Conservation (phyloP, 257 asterid genomes). For the Solanum corneliomulleri region DNA sequence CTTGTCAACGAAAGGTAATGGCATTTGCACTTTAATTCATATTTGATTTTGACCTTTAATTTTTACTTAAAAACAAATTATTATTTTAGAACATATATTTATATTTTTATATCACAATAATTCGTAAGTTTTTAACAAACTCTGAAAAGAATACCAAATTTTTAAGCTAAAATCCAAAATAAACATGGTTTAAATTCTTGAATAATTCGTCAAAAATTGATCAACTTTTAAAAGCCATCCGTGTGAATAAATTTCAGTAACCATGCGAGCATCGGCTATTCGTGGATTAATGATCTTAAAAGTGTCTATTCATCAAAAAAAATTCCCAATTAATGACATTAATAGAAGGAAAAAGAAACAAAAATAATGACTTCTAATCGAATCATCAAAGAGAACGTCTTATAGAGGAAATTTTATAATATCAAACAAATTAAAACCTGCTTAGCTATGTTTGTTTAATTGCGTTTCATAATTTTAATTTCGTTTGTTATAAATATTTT, state of each 20-base stretch:
- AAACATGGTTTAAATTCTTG: background rate
- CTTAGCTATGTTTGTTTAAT: no score
- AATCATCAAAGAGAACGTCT: background rate
- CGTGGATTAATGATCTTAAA: background rate
- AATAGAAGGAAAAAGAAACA: background rate
- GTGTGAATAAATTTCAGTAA: background rate
- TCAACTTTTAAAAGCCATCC: background rate
- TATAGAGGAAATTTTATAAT: no score
- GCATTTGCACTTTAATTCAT: background rate
- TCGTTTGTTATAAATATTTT: no score
- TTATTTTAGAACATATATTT: no score
- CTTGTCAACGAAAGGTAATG: background rate
- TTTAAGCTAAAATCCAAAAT: background rate
- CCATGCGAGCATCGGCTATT: background rate
- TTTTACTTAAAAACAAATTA: background rate
- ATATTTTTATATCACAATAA: no score
- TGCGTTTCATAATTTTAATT: no score
- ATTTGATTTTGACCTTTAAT: no score
- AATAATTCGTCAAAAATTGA: background rate
- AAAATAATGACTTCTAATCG: background rate
- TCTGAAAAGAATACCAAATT: fast-evolving
- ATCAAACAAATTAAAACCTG: no score
- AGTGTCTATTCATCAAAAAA: background rate
- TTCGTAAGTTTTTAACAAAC: background rate
- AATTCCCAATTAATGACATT: background rate